phyloP scores from a whole-genome alignment of 805 yeast species.

The Cyberlindnera lachancei region DNA sequence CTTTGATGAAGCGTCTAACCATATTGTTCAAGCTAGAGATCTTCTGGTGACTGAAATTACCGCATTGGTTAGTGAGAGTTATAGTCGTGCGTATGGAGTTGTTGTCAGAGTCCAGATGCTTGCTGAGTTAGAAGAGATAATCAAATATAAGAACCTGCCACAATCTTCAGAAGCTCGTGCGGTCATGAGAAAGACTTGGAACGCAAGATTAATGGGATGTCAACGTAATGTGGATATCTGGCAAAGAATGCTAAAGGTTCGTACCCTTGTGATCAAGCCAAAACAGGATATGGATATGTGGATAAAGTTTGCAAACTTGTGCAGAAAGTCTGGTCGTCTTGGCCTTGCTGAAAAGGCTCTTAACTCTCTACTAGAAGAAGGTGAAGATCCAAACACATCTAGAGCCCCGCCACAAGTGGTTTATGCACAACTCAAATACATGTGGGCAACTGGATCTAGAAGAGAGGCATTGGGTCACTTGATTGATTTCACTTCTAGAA shows the following conservation, averaged over 20 bases:
- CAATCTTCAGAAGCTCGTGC: conserved; percentile 74
- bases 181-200: conserved; percentile 88
- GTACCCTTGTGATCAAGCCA: conserved; percentile 90
- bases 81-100: conserved; percentile 93
- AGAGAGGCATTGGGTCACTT: conserved; percentile 80
- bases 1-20: conserved; percentile 71
- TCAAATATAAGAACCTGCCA: conserved; percentile 78
- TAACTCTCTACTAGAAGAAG: conserved; percentile 68
- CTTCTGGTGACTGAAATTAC: conserved; percentile 87
- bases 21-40: conserved; percentile 81
- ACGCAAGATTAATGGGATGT: conserved; percentile 83
- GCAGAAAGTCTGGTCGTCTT: conserved; percentile 88
- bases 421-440: conserved; percentile 90
- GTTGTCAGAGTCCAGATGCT: conserved; percentile 96
- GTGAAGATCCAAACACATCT: conserved; percentile 50
- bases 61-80: conserved; percentile 91
- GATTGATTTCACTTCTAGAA: conserved; percentile 82
- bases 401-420: conserved; percentile 95
- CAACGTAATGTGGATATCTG: conserved; percentile 98
- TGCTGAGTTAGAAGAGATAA: conserved; percentile 93
- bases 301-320: conserved; percentile 95
- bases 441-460: conserved; percentile 94
- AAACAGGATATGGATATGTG: conserved; percentile 96
- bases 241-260: conserved; percentile 90
- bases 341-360: conserved; percentile 90